Conservation (phyloP, 345 rosid genomes). For the Conringia planisiliqua region DNA sequence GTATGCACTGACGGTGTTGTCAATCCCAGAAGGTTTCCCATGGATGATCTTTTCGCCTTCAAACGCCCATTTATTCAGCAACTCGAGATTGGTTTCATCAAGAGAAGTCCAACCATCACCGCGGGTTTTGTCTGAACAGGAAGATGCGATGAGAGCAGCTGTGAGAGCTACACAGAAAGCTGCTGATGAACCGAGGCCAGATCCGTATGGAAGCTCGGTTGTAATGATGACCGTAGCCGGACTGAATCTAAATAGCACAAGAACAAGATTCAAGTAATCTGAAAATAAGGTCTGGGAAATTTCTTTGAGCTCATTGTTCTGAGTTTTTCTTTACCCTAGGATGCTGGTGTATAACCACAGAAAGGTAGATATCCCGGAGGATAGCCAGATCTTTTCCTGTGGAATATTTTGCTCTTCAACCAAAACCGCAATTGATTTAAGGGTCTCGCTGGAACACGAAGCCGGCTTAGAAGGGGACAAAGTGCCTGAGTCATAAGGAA, state of each 20-base stretch:
- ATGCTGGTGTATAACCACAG: slow-evolving; percentile 86
- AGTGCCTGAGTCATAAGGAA: slow-evolving; percentile 41
- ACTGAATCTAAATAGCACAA: slow-evolving; percentile 49
- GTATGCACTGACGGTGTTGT: slow-evolving; percentile 92
- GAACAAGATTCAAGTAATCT: neutral
- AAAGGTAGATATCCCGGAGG: slow-evolving; percentile 75
- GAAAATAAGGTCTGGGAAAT: neutral
- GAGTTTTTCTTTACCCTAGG: slow-evolving; percentile 53
- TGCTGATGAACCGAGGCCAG: slow-evolving; percentile 97
- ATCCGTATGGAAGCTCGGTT: slow-evolving; percentile 85
- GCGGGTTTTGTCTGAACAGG: slow-evolving; percentile 36
- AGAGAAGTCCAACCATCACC: slow-evolving; percentile 53
- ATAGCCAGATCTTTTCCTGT: slow-evolving; percentile 59
- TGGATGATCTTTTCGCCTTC: slow-evolving; percentile 95
- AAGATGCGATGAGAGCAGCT: slow-evolving; percentile 61
- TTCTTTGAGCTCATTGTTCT: neutral
- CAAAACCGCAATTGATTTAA: slow-evolving; percentile 49
- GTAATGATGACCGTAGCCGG: slow-evolving; percentile 68
- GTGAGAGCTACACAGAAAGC: slow-evolving; percentile 77
- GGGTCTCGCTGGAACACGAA: slow-evolving; percentile 50
- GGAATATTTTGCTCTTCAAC: slow-evolving; percentile 73
- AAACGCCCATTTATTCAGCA: slow-evolving; percentile 91
- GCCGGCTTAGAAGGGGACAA: slow-evolving; percentile 50
- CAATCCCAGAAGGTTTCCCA: slow-evolving; percentile 96
- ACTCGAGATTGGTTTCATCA: slow-evolving; percentile 52